phyloP scores from a whole-genome alignment of 805 yeast genomes.

The Myxozyma mucilagina region DNA sequence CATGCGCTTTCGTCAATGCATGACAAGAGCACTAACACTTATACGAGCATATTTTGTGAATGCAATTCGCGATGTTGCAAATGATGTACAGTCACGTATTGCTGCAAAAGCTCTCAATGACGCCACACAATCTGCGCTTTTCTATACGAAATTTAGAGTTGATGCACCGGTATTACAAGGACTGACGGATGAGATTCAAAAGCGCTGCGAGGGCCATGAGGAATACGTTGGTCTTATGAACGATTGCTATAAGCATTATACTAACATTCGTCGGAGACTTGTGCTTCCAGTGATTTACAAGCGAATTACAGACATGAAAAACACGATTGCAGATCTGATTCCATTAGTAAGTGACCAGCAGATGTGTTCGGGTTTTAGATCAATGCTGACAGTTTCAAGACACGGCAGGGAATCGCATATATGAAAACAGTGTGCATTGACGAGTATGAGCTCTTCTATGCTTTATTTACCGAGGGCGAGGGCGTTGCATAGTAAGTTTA shows the following conservation, averaged over 20 bases:
- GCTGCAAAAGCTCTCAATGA: constrained; percentile 39
- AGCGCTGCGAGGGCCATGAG: constrained; percentile 44
- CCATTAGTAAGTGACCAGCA: constrained; percentile 42
- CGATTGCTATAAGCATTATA: constrained; percentile 67
- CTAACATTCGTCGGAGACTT: constrained; percentile 55
- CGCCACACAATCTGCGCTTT: constrained; percentile 59
- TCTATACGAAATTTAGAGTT: constrained; percentile 62
- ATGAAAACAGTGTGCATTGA: constrained; percentile 60
- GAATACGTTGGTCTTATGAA: constrained; percentile 67
- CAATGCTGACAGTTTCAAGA: constrained; percentile 24
- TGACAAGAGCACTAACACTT: constrained; percentile 76
- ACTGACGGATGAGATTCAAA: constrained; percentile 43
- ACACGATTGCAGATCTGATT: constrained; percentile 46
- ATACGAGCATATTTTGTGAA: constrained; percentile 62
- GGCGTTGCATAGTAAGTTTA: constrained; percentile 43
- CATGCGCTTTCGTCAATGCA: constrained; percentile 75
- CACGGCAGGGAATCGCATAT: constrained; percentile 62
- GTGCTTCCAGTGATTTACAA: constrained; percentile 47
- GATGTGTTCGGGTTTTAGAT: neutral
- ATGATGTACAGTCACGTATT: constrained; percentile 30
- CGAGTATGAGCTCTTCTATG: constrained; percentile 60
- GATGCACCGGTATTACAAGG: constrained; percentile 45
- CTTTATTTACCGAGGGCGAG: constrained; percentile 49
- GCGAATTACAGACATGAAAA: constrained; percentile 42
- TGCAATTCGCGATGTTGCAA: constrained; percentile 39